Evolutionary conservation across 768 basidiomycete species (phyloP).

Genomic region (Kwoniella pini): DNA sequence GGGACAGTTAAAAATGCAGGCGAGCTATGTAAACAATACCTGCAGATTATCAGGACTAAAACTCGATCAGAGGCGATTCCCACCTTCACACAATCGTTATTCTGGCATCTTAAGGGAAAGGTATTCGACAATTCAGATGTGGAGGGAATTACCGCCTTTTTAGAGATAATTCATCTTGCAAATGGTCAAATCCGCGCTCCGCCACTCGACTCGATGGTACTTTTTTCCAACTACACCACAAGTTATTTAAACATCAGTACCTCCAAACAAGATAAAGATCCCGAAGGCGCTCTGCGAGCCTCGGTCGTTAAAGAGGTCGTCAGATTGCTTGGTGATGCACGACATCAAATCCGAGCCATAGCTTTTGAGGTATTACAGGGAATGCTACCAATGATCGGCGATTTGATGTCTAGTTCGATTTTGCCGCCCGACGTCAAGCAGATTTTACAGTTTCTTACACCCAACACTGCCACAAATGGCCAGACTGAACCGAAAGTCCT

Average conservation of each 20-base stretch:
- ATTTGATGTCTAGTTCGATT: not conserved
- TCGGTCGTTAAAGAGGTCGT: conserved; percentile 17
- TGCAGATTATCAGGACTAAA: not conserved
- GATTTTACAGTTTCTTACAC: conserved; percentile 12
- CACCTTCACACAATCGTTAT: conserved; percentile 58
- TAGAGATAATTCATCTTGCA: conserved; percentile 26
- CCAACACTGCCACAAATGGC: not conserved
- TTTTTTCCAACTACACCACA: conserved; percentile 1
- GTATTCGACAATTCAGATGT: conserved; percentile 56
- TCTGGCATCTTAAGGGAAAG: conserved; percentile 81
- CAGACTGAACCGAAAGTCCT: not conserved
- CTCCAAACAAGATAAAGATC: conserved; percentile 9
- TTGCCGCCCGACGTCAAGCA: not conserved
- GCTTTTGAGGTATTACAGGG: conserved; percentile 23
- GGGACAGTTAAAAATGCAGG: conserved; percentile 7
- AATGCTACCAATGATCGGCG: conserved; percentile 17
- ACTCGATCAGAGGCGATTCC: conserved; percentile 2
- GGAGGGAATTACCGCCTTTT: conserved; percentile 27
- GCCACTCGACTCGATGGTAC: conserved; percentile 8
- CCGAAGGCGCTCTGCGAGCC: conserved; percentile 11
- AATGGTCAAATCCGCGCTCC: conserved; percentile 37
- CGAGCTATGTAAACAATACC: conserved; percentile 22
- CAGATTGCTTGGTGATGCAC: not conserved
- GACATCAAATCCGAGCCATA: conserved; percentile 7
- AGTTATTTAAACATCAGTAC: not conserved